A percentile compares a stretch with the other conserved stretches of the same genome.
Conservation (phyloP, 352 stramenopile species). For the Phytophthora pisi region DNA sequence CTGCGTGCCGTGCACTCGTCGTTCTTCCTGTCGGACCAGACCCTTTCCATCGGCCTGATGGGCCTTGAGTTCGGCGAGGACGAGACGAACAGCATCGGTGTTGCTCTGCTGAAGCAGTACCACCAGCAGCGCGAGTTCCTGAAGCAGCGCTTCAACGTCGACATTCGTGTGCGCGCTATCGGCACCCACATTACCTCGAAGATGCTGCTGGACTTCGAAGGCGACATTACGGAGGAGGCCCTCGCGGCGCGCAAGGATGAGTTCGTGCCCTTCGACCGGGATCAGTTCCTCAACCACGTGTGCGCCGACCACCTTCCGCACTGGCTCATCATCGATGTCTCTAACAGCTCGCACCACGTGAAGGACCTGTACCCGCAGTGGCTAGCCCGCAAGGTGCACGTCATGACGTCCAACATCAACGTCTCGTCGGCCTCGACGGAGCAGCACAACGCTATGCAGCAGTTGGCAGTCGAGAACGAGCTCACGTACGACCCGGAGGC, state of each 20-base stretch:
- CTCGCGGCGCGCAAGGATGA: slow-evolving; percentile 38
- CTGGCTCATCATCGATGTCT: slow-evolving; percentile 95
- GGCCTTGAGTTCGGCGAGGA: slow-evolving; percentile 73
- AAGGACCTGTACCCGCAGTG: slow-evolving; percentile 89
- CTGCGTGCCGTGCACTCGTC: slow-evolving; percentile 94
- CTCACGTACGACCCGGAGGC: slow-evolving; percentile 89
- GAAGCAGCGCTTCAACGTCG: slow-evolving; percentile 83
- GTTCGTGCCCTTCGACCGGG: slow-evolving; percentile 61
- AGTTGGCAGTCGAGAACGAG: slow-evolving; percentile 80
- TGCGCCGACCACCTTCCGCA: slow-evolving; percentile 90
- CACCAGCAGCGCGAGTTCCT: slow-evolving; percentile 86
- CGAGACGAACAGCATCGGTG: slow-evolving; percentile 65
- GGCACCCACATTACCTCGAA: slow-evolving; percentile 58
- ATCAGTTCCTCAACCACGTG: slow-evolving; percentile 77
- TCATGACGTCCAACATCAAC: slow-evolving; percentile 94
- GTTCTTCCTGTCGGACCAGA: slow-evolving; percentile 95
- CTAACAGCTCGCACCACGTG: slow-evolving; percentile 84
- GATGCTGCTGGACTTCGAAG: slow-evolving; percentile 76
- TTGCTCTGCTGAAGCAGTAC: slow-evolving; percentile 88
- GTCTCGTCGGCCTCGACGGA: slow-evolving; percentile 76
- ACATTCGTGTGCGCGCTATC: slow-evolving; percentile 83
- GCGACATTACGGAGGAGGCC: slow-evolving; percentile 55
- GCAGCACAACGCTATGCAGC: slow-evolving; percentile 78
- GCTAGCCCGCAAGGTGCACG: slow-evolving; percentile 90
- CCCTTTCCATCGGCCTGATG: slow-evolving; percentile 92